Conservation (phyloP, 345 rosid species). For the Rhodamnia argentea region DNA sequence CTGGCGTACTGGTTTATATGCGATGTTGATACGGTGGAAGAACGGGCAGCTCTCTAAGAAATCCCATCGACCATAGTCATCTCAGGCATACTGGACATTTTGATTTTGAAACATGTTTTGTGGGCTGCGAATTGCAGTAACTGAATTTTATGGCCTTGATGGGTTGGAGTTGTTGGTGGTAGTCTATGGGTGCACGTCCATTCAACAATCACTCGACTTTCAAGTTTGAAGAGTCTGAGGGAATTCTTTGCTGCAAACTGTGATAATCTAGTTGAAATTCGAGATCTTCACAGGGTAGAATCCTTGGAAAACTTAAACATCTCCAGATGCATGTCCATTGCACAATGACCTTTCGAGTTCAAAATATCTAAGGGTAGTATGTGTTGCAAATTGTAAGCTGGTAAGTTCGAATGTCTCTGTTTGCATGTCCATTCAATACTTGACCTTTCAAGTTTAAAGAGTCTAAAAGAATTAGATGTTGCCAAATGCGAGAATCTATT, state of each 20-base stretch:
- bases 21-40: background rate
- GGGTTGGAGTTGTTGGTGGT: background rate
- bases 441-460: background rate
- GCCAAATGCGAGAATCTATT: background rate
- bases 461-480: background rate
- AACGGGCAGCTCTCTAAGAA: background rate
- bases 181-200: background rate
- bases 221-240: background rate
- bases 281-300: too few relatives aligned
- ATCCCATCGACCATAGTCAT: background rate
- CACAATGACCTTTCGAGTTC: background rate
- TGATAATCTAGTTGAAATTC: too few relatives aligned
- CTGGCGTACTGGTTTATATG: background rate
- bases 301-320: too few relatives aligned
- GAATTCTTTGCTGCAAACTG: background rate
- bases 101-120: background rate
- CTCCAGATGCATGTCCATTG: background rate
- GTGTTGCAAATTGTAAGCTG: background rate
- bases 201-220: background rate
- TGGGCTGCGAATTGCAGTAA: too few relatives aligned
- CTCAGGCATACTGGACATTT: background rate
- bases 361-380: background rate
- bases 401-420: background rate
- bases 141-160: background rate
- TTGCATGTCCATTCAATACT: background rate